These are phyloP conservation scores for Byssochlamys sp. DNA, from an alignment of 2,329 filamentous ascomycete genomes.

Conservation along the genomic window DNA sequence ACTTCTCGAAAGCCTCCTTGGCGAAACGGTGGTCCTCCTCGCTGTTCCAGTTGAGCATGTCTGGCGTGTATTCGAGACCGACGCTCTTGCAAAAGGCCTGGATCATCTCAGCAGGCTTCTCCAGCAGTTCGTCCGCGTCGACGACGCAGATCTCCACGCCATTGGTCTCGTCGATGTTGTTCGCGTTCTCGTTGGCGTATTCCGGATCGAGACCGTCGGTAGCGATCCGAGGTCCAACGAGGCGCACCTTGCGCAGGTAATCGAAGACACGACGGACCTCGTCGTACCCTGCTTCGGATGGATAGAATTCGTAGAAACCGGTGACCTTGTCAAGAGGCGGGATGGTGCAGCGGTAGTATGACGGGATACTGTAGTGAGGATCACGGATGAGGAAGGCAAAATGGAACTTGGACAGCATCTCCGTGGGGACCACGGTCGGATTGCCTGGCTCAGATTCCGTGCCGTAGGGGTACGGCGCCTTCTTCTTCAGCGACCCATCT, in stretches of 20 bases:
- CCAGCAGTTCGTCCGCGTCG: constrained; percentile 87
- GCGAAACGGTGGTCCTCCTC: constrained; percentile 62
- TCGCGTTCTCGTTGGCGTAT: constrained; percentile 18
- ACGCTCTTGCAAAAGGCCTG: constrained; percentile 71
- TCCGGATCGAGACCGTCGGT: constrained; percentile 27
- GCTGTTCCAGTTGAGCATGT: constrained; percentile 78
- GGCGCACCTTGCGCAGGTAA: constrained; percentile 59
- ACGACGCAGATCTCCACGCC: constrained; percentile 67
- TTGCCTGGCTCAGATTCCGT: constrained; percentile 58
- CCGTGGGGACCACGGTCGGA: constrained; percentile 71
- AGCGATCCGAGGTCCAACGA: constrained; percentile 61
- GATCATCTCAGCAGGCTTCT: constrained; percentile 68
- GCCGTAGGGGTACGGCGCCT: constrained; percentile 48
- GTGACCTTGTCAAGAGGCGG: constrained; percentile 75
- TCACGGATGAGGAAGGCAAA: constrained; percentile 96
- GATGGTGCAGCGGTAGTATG: constrained; percentile 87
- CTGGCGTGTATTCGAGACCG: constrained; percentile 62
- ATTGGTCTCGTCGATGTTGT: constrained; percentile 15
- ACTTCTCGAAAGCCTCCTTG: constrained; percentile 77
- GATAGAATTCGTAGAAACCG: constrained; percentile 77
- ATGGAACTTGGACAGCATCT: constrained; percentile 69
- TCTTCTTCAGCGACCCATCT: constrained; percentile 15
- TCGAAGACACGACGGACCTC: constrained; percentile 83
- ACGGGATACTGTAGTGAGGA: constrained; percentile 81
- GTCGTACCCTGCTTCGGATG: constrained; percentile 77